Base-by-base conservation (phyloP, 1,139 yeast species). In the Pichia sp. region DNA sequence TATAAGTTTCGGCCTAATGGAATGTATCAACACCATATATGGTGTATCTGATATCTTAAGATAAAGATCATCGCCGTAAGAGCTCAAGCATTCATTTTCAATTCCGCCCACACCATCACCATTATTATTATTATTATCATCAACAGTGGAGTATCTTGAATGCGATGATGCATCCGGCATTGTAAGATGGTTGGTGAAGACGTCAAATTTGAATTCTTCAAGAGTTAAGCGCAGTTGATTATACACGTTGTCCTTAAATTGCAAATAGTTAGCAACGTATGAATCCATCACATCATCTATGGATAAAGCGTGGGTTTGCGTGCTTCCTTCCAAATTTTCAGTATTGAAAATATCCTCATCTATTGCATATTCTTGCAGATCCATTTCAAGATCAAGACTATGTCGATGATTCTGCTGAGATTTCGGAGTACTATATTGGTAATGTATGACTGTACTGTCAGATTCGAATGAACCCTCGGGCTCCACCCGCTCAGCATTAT, bases 161-260 rank as follows among this genome's bases (percentile, higher is more conserved):
- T 13, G 20, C 20, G 14, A 21, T 13, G 33, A 32, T 12, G 29
- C 37, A 14, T 21, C 29, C 6, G 32, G 25, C 10, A 23, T 20
- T 17, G 33, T 28, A 27, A 40, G 14, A 51, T 39, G 33, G 21
- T 39, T 50, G 1, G 53, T 48, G 5, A 53, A 47, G 8, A 54
- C 44, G 22, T 49, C 52, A 34, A 52, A 54, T 34, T 52, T 53
- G 33, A 52, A 48, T 32, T 45, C 46, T 18, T 54, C 59, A 19
- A 52, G 37, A 2, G 45, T 31, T 9, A 35, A 20, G 12, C 34
- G 34, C 5, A 43, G 27, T 22, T 39, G 34, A n/a, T 34, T 27
- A 2, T 34, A 27, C 7, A 33, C 11, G 9, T 24, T 23, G 3
- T 21, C 9, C 17, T 28, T 17, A 14, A 28, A 37, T 34, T 27